Conservation (phyloP, 2,329 filamentous ascomycete genomes). For the Neophaeococcomyces aloes region DNA sequence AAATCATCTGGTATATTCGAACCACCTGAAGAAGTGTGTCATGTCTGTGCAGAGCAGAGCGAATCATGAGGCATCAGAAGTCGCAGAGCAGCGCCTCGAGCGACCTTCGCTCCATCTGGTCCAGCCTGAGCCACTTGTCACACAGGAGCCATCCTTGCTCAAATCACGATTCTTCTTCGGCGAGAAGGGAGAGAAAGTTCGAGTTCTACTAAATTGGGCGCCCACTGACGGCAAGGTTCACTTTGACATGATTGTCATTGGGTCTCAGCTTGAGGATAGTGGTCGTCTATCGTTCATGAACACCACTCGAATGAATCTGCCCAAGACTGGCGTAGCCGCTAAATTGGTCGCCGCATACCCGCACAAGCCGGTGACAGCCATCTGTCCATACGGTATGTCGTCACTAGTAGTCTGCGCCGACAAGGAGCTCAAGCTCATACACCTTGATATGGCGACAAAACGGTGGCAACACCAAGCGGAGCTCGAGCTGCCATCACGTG, state of each 20-base stretch:
- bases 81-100: background rate
- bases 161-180: constrained; percentile 4
- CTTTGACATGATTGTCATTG: constrained; percentile 20
- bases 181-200: constrained; percentile 15
- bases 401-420: constrained; percentile 39
- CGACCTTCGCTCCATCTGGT: constrained; percentile 1
- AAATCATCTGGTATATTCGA: constrained; percentile 36
- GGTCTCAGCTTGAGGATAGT: constrained; percentile 7
- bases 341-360: constrained; percentile 4
- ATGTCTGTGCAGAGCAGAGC: constrained; percentile 32
- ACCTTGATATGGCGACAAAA: constrained; percentile 31
- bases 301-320: background rate
- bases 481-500: constrained; percentile 38
- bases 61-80: background rate
- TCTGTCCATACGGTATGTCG: constrained; percentile 31
- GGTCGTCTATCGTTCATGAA: constrained; percentile 2
- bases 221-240: constrained; percentile 14
- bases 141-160: background rate
- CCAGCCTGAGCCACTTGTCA: background rate
- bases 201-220: constrained; percentile 17
- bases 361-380: constrained; percentile 8
- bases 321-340: background rate
- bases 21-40: constrained; percentile 38
- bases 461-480: constrained; percentile 33
- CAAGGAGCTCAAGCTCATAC: constrained; percentile 33